Conservation (phyloP, 192 early-diverging fungal species). For the Linnemannia exigua region DNA sequence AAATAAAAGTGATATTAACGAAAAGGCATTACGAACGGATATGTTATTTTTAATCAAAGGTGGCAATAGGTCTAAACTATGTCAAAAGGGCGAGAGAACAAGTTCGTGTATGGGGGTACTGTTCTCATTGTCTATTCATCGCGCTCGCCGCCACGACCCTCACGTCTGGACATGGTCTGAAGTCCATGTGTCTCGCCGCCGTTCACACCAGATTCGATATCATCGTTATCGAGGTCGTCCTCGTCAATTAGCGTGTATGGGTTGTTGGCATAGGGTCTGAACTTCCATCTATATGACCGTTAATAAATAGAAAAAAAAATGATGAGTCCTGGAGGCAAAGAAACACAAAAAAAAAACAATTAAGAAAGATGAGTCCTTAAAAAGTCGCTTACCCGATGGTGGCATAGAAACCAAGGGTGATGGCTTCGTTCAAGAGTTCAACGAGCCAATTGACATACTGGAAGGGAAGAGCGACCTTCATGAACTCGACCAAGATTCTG, state of each 20-base stretch:
- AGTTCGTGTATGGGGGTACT: not conserved
- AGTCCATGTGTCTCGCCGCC: conserved; percentile 35
- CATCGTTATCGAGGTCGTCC: conserved; percentile 42
- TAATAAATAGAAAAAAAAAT: conserved; percentile 7
- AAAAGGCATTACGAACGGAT: not conserved
- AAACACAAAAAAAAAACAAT: not conserved
- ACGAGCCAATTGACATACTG: conserved; percentile 67
- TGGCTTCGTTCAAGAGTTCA: conserved; percentile 61
- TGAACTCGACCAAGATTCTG: conserved; percentile 59
- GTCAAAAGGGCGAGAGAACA: not conserved
- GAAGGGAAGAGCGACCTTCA: conserved; percentile 63
- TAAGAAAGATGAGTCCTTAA: not conserved
- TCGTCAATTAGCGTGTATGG: conserved; percentile 62
- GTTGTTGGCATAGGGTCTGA: conserved; percentile 64
- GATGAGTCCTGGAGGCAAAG: not conserved
- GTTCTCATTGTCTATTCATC: conserved; percentile 27
- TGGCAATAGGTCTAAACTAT: not conserved
- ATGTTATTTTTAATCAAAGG: not conserved
- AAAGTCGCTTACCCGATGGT: conserved; percentile 61
- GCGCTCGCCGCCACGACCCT: conserved; percentile 28
- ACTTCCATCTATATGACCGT: conserved; percentile 55
- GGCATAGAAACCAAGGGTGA: conserved; percentile 63
- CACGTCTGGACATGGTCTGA: conserved; percentile 55
- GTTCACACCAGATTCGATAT: conserved; percentile 39
- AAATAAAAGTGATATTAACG: not conserved